Conservation (phyloP, 169 alveolate species). For the Plasmodium reichenowi region DNA sequence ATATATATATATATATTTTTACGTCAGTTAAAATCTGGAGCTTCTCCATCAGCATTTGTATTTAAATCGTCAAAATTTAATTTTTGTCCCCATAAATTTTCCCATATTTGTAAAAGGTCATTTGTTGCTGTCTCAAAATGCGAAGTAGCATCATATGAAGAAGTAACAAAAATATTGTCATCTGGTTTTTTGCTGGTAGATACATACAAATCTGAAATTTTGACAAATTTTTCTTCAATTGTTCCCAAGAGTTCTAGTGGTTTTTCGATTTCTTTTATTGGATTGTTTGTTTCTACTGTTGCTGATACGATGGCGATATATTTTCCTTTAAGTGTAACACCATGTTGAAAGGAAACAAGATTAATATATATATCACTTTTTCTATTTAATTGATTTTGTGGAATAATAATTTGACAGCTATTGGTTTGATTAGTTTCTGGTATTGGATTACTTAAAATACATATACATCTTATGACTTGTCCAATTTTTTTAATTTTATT, state of each 20-base stretch:
- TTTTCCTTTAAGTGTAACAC: conserved; percentile 95
- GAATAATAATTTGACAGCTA: conserved; percentile 96
- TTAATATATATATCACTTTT: conserved; percentile 94
- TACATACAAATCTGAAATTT: conserved; percentile 91
- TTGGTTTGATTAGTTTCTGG: conserved; percentile 95
- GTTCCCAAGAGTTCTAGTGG: conserved; percentile 95
- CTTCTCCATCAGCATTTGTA: conserved; percentile 41
- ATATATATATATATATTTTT: no score
- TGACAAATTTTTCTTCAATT: conserved; percentile 93
- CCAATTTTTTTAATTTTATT: conserved; percentile 84
- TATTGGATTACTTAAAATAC: conserved; percentile 96
- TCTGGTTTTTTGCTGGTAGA: conserved; percentile 91
- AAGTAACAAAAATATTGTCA: conserved; percentile 93
- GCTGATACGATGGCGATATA: conserved; percentile 96
- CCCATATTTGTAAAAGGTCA: conserved; percentile 92
- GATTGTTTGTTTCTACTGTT: conserved; percentile 96
- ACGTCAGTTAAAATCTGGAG: no score
- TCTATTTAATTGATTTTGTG: conserved; percentile 95
- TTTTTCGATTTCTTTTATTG: conserved; percentile 93
- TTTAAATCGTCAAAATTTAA: conserved; percentile 68
- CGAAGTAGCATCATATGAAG: conserved; percentile 96
- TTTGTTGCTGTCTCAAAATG: conserved; percentile 98
- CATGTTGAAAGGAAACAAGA: conserved; percentile 94
- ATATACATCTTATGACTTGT: conserved; percentile 91
- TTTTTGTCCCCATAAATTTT: conserved; percentile 70